Evolutionary conservation across 2,329 filamentous ascomycete species (phyloP).

Genomic region (Scleromitrula shiraiana): DNA sequence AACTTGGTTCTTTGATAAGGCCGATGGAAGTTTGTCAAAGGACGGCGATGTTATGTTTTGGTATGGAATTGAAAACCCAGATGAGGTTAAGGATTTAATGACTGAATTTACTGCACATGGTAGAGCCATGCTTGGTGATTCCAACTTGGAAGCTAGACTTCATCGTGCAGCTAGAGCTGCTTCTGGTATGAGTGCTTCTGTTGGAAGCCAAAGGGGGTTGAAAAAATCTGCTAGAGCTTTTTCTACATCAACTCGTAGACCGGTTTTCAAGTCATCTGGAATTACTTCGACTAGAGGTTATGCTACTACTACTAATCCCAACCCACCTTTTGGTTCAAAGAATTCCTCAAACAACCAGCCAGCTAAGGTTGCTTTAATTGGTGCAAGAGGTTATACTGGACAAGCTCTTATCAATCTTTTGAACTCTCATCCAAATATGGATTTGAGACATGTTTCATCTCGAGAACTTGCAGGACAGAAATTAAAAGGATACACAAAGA

Average conservation of each 20-base stretch:
- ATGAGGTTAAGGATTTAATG: conserved; percentile 77
- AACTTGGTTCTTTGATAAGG: conserved; percentile 97
- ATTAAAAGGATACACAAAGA: conserved; percentile 84
- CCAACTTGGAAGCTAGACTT: conserved; percentile 80
- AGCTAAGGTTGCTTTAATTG: conserved; percentile 77
- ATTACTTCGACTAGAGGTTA: conserved; percentile 38
- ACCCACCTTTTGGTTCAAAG: conserved; percentile 81
- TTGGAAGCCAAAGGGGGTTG: conserved; percentile 33
- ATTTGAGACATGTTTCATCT: conserved; percentile 85
- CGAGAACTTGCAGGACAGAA: conserved; percentile 83
- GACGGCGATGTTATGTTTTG: conserved; percentile 91
- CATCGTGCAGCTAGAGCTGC: conserved; percentile 68
- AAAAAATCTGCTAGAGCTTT: conserved; percentile 59
- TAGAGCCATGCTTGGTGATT: conserved; percentile 78
- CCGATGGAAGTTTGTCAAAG: conserved; percentile 80
- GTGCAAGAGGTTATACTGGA: conserved; percentile 88
- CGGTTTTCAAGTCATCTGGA: conserved; percentile 19
- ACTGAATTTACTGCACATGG: conserved; percentile 78
- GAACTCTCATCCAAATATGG: conserved; percentile 81
- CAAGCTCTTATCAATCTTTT: conserved; percentile 83
- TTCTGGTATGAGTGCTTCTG: conserved; percentile 46
- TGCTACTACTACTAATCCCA: conserved; percentile 69
- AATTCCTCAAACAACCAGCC: conserved; percentile 76
- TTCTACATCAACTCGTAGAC: conserved; percentile 49
- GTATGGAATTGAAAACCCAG: conserved; percentile 70